Evolutionary conservation across 2,329 filamentous ascomycete species (phyloP).

Genomic region (Paecilomyces sp.): DNA sequence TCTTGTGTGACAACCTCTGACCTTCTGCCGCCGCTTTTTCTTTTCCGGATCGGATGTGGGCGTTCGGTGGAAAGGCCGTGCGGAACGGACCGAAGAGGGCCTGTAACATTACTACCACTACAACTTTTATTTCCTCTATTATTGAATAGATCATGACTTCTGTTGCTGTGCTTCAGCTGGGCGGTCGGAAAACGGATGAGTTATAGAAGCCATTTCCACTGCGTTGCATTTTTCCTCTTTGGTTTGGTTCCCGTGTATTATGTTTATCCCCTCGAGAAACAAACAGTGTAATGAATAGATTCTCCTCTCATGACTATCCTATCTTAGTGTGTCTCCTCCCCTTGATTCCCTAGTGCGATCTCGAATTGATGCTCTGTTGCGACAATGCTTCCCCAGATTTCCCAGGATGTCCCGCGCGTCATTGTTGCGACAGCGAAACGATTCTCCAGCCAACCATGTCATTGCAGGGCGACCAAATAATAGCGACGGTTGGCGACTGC

Average conservation of each 20-base stretch:
- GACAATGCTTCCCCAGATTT: background rate
- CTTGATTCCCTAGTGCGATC: background rate
- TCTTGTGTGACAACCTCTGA: slow-evolving; percentile 1
- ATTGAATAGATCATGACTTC: slow-evolving; percentile 15
- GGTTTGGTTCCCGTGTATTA: slow-evolving; percentile 12
- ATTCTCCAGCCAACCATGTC: background rate
- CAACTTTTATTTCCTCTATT: slow-evolving; percentile 19
- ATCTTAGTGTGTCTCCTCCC: background rate
- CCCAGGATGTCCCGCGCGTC: background rate
- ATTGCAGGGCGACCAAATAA: background rate
- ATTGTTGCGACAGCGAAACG: background rate
- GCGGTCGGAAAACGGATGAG: slow-evolving; percentile 6
- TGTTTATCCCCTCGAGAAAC: slow-evolving; percentile 10
- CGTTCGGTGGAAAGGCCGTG: slow-evolving; percentile 12
- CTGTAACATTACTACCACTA: slow-evolving; percentile 20
- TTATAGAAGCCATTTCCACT: slow-evolving; percentile 9
- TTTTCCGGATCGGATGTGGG: slow-evolving; percentile 1
- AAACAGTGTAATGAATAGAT: slow-evolving; percentile 17
- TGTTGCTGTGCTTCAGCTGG: slow-evolving; percentile 5
- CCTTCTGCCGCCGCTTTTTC: slow-evolving; percentile 8
- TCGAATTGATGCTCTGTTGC: background rate
- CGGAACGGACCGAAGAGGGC: slow-evolving; percentile 17
- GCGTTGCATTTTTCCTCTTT: slow-evolving; percentile 10
- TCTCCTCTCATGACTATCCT: slow-evolving; percentile 17
- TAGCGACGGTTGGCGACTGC: background rate